Conservation (phyloP, 139 green algal genomes). For the Tetraselmis striata region DNA sequence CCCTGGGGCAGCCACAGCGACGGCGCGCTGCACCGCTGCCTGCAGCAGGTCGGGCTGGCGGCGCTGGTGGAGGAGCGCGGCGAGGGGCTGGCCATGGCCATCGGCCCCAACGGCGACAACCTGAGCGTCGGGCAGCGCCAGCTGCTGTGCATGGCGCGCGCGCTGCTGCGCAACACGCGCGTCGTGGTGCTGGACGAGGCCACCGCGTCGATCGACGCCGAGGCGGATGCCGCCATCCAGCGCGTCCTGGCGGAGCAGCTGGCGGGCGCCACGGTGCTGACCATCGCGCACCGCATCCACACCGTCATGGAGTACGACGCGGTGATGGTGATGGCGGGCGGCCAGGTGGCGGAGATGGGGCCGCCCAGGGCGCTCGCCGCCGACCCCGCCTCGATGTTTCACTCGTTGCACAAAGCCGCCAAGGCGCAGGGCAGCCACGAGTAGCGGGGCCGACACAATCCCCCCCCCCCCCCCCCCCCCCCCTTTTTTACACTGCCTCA, state of each 20-base stretch:
- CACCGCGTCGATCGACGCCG: slow-evolving; percentile 80
- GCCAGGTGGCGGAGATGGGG: slow-evolving; percentile 52
- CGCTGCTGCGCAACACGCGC: slow-evolving; percentile 59
- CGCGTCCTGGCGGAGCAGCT: slow-evolving; percentile 43
- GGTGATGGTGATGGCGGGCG: slow-evolving; percentile 54
- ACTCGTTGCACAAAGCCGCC: neutral
- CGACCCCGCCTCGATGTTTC: slow-evolving; percentile 36
- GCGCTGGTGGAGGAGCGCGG: slow-evolving; percentile 16
- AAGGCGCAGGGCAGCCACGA: neutral
- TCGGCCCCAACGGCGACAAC: slow-evolving; percentile 78
- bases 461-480: no score
- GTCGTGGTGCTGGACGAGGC: slow-evolving; percentile 92
- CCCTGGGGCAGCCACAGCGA: slow-evolving; percentile 56
- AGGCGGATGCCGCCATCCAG: slow-evolving; percentile 66
- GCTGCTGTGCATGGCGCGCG: slow-evolving; percentile 86
- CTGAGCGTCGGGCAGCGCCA: slow-evolving; percentile 82
- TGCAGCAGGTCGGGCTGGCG: neutral
- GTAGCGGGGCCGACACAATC: no score
- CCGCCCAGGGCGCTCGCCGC: slow-evolving; percentile 35
- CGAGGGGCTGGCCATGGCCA: slow-evolving; percentile 32
- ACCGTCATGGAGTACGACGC: slow-evolving; percentile 61
- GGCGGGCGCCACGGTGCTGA: slow-evolving; percentile 54
- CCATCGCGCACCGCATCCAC: slow-evolving; percentile 61
- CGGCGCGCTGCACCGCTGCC: slow-evolving; percentile 40
- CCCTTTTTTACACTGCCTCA: no score